Evolutionary conservation across 495 filamentous ascomycete species (phyloP), one percentile per base, ranked within the genome.

Genomic region (Xylaria curta): DNA sequence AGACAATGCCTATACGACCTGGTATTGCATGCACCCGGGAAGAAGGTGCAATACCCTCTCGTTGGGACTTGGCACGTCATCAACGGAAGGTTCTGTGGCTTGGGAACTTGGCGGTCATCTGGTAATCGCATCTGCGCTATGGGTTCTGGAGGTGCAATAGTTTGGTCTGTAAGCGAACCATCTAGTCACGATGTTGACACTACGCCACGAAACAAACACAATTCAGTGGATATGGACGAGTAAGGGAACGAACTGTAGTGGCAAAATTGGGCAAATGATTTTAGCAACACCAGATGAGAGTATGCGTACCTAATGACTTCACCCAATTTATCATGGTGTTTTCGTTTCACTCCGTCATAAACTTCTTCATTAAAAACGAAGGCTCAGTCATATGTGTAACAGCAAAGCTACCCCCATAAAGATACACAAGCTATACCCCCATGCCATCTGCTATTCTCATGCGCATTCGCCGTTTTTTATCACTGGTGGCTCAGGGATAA

Each of bases 91-190:
- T 58, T 66, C 21, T 19, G 51, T 21, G 67, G 67, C 4, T 36
- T 73, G 19, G 72, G 68, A n/a, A 58, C n/a, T 24, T 73, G 72
- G 72, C 56, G 72, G 42, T 62, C 66, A 31, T 61, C 67, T 59
- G 24, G 24, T 21, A 68, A 49, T 60, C 72, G 72, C 26, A 73
- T 73, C 54, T 73, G 72, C 38, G 68, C 72, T 2, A 19, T 73
- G 8, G 71, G 68, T 65, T 67, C 73, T 51, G 72, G 70, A 59
- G 69, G 68, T 24, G 36, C 64, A 49, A 62, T 67, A 10, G 5
- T 70, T 26, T 68, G 67, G 51, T 64, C 70, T 40, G 68, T 66
- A 59, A 70, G 64, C 54, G 54, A 59, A 59, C 10, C 54, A 1
- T 19, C 10, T 2, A 59, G 54, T 36, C 28, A n/a, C 5, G 4